Evolutionary conservation across 768 basidiomycete species (phyloP), one percentile per base, ranked within the genome.

Genomic region (Podaxis sp.): DNA sequence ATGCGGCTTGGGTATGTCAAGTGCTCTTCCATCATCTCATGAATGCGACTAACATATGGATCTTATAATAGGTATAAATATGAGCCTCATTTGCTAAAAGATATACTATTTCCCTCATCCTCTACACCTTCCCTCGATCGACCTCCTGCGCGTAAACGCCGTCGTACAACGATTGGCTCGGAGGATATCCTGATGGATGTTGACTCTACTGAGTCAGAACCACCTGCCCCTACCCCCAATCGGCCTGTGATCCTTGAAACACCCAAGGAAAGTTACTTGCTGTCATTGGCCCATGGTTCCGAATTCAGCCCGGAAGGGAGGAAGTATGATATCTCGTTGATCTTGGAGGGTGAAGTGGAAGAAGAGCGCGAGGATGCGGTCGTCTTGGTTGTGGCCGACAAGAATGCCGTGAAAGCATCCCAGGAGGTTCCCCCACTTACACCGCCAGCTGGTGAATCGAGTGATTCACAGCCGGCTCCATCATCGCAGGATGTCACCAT

Each of bases 1-100:
- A 64, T 76, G 23, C 74, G 76, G 51, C 63, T 78, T 64, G 82
- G 82, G 84, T 85, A 63, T 16, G 79, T 73, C 27, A 44, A 65
- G 40, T 40, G 57, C 38, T 36, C 18, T 59, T 38, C 7, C 37
- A 36, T 32, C 18, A n/a, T 37, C 27, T 21, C 18, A 5, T 27
- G 14, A 28, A 25, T 42, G 55, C n/a, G 13, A 25, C 36, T 61
- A 44, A 52, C 47, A 51, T 16, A 21, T 16, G 9, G 40, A 57
- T 37, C 56, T 51, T 44, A 44, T 5, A 40, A 23, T 55, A 86
- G 84, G 55, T 86, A 79, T 61, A 84, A 85, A 69, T 86, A 84
- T 61, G 72, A 79, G 6, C 77, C 82, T 0, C 66, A 66, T 4
- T 67, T 78, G 2, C 70, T 86, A 5, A 73, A 73, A 28, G 70